Evolutionary conservation across 495 filamentous ascomycete genomes (phyloP), one percentile per base, ranked within the genome.

Genomic region (Neurospora hispaniola): DNA sequence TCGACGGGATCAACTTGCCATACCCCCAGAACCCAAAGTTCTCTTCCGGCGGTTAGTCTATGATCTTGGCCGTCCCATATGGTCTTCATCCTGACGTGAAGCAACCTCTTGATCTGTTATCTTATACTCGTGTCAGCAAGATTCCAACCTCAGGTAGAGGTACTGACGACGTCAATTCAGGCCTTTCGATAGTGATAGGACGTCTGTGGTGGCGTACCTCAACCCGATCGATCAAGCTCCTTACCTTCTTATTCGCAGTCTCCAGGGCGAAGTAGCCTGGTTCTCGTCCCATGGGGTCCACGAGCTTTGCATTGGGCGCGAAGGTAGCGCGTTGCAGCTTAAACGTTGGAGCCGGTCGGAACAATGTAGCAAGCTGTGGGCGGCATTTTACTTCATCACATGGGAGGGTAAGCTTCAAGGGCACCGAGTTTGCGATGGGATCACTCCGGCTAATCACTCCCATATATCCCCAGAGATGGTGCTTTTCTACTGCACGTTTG

Each of bases 401-500:
- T 89, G 86, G 86, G 87, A 89, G 81, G 85, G 86, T 86, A 70
- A 71, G 80, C 74, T 59, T 18, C 27, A n/a, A 41, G 9, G 23
- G 35, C 40, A 27, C 31, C 27, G 41, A 20, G 54, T 14, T 38
- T 43, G 18, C 40, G 54, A 81, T 70, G 54, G 14, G 7, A 38
- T 35, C 54, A 38, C 27, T 66, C 31, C 12, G 35, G 27, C 54
- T 66, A 66, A 66, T 66, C 54, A 38, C 23, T 31, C 54, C 16
- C 54, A 18, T 66, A 18, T 1, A 35, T n/a, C 23, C 68, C 27
- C 46, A 86, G 85, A 87, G 73, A 89, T 97, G 89, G 91, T 94
- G 14, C 82, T 93, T 1, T 96, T 97, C 79, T 92, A 91, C 79
- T 90, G 88, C 80, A 88, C 90, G 0, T 92, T 95, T 76, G 81